These are phyloP conservation scores for Vachellia collinsii DNA, from an alignment of 306 rosid genomes.

Conservation along the genomic window DNA sequence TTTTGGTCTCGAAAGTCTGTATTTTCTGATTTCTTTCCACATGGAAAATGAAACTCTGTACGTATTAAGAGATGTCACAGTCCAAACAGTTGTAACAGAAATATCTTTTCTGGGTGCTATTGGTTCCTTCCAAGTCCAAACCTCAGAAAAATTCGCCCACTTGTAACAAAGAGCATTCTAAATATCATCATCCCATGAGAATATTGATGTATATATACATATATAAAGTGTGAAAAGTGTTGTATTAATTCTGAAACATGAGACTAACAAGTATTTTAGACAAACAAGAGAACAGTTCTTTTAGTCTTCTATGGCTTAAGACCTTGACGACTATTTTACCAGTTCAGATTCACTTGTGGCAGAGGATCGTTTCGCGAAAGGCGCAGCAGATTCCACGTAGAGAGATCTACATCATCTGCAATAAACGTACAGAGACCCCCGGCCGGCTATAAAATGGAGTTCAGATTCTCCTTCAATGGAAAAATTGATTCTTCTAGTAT, in stretches of 20 bases:
- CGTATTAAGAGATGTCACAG: conserved; percentile 36
- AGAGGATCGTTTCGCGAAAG: too few species aligned
- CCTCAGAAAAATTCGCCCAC: neutral
- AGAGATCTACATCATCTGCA: neutral
- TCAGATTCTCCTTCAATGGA: neutral
- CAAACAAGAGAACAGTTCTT: neutral
- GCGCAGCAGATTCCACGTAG: too few species aligned
- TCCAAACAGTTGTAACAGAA: conserved; percentile 48
- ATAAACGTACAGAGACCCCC: neutral
- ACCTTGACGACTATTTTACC: neutral
- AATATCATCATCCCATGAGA: neutral
- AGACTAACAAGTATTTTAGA: neutral
- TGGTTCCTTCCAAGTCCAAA: conserved; percentile 18
- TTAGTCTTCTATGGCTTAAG: neutral
- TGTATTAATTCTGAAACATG: neutral
- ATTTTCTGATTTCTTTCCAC: conserved; percentile 4
- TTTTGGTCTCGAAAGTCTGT: conserved; percentile 16
- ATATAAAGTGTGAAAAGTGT: neutral
- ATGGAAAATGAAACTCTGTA: conserved; percentile 32
- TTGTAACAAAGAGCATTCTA: neutral
- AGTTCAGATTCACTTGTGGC: neutral
- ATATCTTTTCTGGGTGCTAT: conserved; percentile 35
- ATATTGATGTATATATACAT: neutral
- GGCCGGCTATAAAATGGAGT: neutral
- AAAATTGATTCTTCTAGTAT: too few species aligned